A percentile compares a stretch with the other conserved stretches of the same genome.
These are phyloP conservation scores for Excoecaria cochinchinensis DNA, from an alignment of 345 rosid genomes.

Conservation along the genomic window DNA sequence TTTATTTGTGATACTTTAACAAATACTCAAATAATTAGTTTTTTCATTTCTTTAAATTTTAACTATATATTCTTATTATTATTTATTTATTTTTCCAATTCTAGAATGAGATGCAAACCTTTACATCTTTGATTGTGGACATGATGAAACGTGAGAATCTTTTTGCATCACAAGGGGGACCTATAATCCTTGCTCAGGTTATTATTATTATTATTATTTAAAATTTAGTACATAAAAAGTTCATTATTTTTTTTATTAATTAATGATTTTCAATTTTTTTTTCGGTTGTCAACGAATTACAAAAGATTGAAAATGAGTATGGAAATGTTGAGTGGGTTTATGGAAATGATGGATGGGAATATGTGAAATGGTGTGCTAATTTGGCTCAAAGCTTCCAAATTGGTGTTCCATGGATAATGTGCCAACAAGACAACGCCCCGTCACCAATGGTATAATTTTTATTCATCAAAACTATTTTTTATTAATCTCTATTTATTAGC, in stretches of 20 bases:
- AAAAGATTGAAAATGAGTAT: conserved; percentile 26
- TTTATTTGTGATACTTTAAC: neutral
- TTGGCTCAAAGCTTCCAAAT: conserved; percentile 38
- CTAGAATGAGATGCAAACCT: conserved; percentile 27
- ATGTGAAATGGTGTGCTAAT: conserved; percentile 33
- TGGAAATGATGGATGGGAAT: conserved; percentile 9
- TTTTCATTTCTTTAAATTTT: neutral
- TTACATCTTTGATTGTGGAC: conserved; percentile 10
- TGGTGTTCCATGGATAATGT: conserved; percentile 66
- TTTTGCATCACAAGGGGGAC: conserved; percentile 32
- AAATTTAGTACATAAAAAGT: neutral
- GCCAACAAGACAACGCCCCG: conserved; percentile 51
- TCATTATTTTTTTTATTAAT: neutral
- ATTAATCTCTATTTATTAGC: neutral
- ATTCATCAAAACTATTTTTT: neutral
- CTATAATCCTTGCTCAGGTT: conserved; percentile 32
- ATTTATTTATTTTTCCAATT: neutral
- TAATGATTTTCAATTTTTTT: neutral
- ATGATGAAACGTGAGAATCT: conserved; percentile 18
- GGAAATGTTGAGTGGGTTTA: conserved; percentile 16
- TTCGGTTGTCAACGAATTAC: neutral
- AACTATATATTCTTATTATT: neutral
- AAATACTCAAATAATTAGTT: too few relatives aligned
- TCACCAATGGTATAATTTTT: conserved; percentile 15
- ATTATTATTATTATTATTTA: neutral